Evolutionary conservation across 768 basidiomycete species (phyloP), one percentile per base, ranked within the genome.

Genomic region (Pulveroboletus sp.): DNA sequence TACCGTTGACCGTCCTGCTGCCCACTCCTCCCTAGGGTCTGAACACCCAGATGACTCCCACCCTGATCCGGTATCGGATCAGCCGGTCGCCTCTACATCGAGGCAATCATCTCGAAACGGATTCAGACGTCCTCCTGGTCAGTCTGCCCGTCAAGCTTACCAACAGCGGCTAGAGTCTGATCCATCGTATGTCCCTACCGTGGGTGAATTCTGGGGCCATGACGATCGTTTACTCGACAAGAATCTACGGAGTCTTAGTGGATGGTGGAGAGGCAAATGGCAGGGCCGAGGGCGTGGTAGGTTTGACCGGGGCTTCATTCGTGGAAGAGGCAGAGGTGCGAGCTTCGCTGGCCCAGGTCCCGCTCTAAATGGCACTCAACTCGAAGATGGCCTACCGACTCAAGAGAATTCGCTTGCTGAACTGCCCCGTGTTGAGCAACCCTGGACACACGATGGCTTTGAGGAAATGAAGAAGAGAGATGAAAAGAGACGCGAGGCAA

Each of bases 161-260:
- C 85, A 90, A 53, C 79, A 89, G 54, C 82, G 85, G 25, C 74
- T 95, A 21, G 85, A 90, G 49, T 74, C 69, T 11, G 94, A 97
- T 64, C 93, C 94, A 2, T 89, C 90, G 2, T 93, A 85, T 64
- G 87, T 91, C 24, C 94, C 94, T 20, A 87, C 84, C 21, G 87
- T 94, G 20, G 94, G 94, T 46, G 86, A 85, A 53, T 97, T 97
- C 63, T 97, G 91, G 92, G 85, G 89, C 5, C 94, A 97, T 63
- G 94, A 97, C 66, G 93, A 95, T 65, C 84, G 94, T 40, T 71
- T 93, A 46, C 72, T 91, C 63, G 86, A 90, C 67, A 89, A 89
- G 66, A 83, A 89, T 52, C 68, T 90, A 35, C 80, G 91, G 35
- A 86, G 84, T 62, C 69, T 94, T 38, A 91, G 88, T 69, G 82